These are phyloP conservation scores for Metschnikowia kunwiensis DNA, from an alignment of 805 yeast species.

Conservation along the genomic window DNA sequence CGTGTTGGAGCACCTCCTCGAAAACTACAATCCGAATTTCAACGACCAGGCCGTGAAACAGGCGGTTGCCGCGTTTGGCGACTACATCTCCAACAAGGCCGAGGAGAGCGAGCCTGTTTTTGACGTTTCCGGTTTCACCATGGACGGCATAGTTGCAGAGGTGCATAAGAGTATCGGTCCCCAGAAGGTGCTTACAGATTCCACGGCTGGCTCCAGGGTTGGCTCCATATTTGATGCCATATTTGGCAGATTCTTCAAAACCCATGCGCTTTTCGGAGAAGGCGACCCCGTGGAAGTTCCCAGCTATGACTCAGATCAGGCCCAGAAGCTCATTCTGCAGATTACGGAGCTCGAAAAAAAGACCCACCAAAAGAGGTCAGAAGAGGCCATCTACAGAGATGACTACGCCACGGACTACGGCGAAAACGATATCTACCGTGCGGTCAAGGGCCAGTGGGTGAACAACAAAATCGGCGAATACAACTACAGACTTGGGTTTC, in stretches of 20 bases:
- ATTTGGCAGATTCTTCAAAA: too few species aligned
- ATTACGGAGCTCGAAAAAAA: slow-evolving; percentile 20
- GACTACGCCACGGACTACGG: slow-evolving; percentile 46
- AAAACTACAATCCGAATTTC: slow-evolving; percentile 74
- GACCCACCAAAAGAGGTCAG: slow-evolving; percentile 13
- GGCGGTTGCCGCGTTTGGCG: slow-evolving; percentile 55
- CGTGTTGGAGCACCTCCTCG: slow-evolving; percentile 47
- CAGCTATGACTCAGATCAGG: not conserved
- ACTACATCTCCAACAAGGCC: slow-evolving; percentile 42
- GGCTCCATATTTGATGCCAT: not conserved
- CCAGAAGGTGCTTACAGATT: not conserved
- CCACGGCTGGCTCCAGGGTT: too few species aligned
- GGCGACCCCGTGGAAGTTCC: not conserved
- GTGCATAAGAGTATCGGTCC: not conserved
- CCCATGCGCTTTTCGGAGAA: not conserved
- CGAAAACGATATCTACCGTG: slow-evolving; percentile 60
- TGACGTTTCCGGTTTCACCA: not conserved
- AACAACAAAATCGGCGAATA: slow-evolving; percentile 61
- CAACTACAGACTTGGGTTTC: slow-evolving; percentile 59
- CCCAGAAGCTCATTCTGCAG: slow-evolving; percentile 4
- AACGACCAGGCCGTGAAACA: slow-evolving; percentile 84
- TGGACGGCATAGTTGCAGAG: slow-evolving; percentile 2
- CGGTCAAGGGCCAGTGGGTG: slow-evolving; percentile 50
- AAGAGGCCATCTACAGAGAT: slow-evolving; percentile 17
- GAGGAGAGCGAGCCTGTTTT: slow-evolving; percentile 7